These are phyloP conservation scores for Colletotrichum coccodes DNA, from an alignment of 2,329 filamentous ascomycete species.

Conservation along the genomic window DNA sequence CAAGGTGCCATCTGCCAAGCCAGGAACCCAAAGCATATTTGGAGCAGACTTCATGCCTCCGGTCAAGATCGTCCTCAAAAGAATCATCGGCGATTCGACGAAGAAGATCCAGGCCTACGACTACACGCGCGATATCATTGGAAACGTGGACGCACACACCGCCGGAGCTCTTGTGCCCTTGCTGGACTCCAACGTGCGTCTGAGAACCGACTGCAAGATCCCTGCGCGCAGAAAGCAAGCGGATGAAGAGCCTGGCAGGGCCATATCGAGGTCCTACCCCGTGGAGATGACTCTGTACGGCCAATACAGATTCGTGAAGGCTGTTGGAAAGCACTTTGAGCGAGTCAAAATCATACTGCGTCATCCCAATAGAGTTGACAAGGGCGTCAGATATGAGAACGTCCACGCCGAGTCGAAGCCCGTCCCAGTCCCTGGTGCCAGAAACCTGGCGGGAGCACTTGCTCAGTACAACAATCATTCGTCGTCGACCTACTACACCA, in stretches of 20 bases:
- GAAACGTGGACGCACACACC: constrained; percentile 75
- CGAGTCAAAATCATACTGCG: constrained; percentile 74
- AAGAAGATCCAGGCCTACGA: constrained; percentile 79
- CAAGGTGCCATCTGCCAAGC: constrained; percentile 75
- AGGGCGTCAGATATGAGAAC: constrained; percentile 78
- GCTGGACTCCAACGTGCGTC: constrained; percentile 72
- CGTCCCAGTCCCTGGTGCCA: constrained; percentile 41
- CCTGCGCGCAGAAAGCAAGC: constrained; percentile 70
- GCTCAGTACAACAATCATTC: constrained; percentile 26
- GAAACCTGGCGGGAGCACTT: constrained; percentile 33
- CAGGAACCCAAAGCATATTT: constrained; percentile 68
- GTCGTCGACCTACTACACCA: constrained; percentile 34
- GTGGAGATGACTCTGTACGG: constrained; percentile 85
- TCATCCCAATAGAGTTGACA: constrained; percentile 61
- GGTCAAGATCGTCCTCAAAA: constrained; percentile 77
- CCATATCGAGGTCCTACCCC: constrained; percentile 68
- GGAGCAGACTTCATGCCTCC: constrained; percentile 73
- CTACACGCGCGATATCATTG: constrained; percentile 76
- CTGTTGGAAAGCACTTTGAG: constrained; percentile 75
- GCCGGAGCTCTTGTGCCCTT: constrained; percentile 76
- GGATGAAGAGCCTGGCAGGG: constrained; percentile 72
- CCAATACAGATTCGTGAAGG: constrained; percentile 70
- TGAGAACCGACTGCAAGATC: constrained; percentile 80
- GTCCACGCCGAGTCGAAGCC: constrained; percentile 71
- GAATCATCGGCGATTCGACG: constrained; percentile 63